Evolutionary conservation across 169 alveolate species (phyloP), one percentile per base, ranked within the genome.

Genomic region (Miamiensis avidus): DNA sequence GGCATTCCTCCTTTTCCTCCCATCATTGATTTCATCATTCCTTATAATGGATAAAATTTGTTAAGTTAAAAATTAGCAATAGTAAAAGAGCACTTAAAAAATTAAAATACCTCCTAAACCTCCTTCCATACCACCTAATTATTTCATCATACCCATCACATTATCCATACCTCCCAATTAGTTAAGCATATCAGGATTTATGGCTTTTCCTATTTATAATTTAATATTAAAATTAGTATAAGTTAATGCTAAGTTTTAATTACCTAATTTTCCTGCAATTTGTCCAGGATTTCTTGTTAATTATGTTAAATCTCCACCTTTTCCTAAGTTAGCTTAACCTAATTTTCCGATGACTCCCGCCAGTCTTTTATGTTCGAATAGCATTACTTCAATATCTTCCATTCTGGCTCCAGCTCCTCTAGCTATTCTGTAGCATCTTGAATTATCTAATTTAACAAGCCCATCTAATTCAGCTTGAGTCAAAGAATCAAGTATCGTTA

Each of bases 401-500:
- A 97, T 88, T 1, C 96, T 86, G 33, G 98, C 92, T 29, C 99
- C 99, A 0, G 99, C 96, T 30, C 99, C 99, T 79, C 95, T 91
- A 4, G 99, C 99, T 29, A 99, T 96, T 78, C 99, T 91, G 30
- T 91, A 64, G n/a, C 97, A 93, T 83, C 99, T 95, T 31, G 98
- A 91, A 29, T 94, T 97, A 90, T 84, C 96, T 28, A 99, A 85
- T n/a, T 96, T 97, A 89, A 97, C 96, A 74, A 92, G 96, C 69
- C 99, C 95, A 88, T 98, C 99, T 34, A 98, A 91, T 93, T 98
- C 99, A 75, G 93, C 98, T 76, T 95, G 97, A 29, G 99, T 98
- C 99, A 98, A 98, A 0, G 99, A 97, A 92, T 98, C 99, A 99
- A 98, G 97, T 69, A 98, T 98, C 83, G 95, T 96, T 95, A 99